These are phyloP conservation scores for Botrytis fabae DNA, from an alignment of 2,329 filamentous ascomycete species.

Conservation along the genomic window DNA sequence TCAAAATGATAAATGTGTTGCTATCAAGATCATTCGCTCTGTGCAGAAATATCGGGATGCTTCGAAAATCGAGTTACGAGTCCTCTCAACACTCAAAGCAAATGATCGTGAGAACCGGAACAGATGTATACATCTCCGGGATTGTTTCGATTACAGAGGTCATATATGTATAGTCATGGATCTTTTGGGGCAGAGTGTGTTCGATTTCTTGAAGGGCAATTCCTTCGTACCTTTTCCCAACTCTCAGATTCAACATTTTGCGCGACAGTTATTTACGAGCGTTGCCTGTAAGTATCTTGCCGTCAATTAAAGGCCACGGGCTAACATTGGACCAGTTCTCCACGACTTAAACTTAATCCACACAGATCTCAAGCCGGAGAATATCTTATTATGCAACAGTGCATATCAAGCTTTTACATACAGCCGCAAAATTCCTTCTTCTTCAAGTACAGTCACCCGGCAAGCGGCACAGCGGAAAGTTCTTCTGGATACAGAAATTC, in stretches of 20 bases:
- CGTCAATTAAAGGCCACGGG: slow-evolving; percentile 6
- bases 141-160: slow-evolving; percentile 95
- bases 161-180: slow-evolving; percentile 88
- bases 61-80: slow-evolving; percentile 88
- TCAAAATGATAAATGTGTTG: slow-evolving; percentile 73
- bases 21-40: slow-evolving; percentile 96
- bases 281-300: slow-evolving; percentile 78
- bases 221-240: slow-evolving; percentile 95
- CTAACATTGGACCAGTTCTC: slow-evolving; percentile 60
- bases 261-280: slow-evolving; percentile 93
- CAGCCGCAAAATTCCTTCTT: slow-evolving; percentile 68
- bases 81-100: slow-evolving; percentile 85
- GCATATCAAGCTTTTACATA: slow-evolving; percentile 71
- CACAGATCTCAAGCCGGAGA: slow-evolving; percentile 74
- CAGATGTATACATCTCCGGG: slow-evolving; percentile 91
- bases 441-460: slow-evolving; percentile 58
- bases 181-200: slow-evolving; percentile 88
- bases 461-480: slow-evolving; percentile 65
- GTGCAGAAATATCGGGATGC: slow-evolving; percentile 98
- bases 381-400: slow-evolving; percentile 66
- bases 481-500: slow-evolving; percentile 67
- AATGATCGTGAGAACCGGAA: slow-evolving; percentile 93
- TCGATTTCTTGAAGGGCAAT: slow-evolving; percentile 96
- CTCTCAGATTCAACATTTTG: slow-evolving; percentile 97
- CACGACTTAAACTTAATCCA: slow-evolving; percentile 98